These are phyloP conservation scores for Sugiyamaella grinbergsii DNA, from an alignment of 1,139 yeast genomes.

Conservation along the genomic window DNA sequence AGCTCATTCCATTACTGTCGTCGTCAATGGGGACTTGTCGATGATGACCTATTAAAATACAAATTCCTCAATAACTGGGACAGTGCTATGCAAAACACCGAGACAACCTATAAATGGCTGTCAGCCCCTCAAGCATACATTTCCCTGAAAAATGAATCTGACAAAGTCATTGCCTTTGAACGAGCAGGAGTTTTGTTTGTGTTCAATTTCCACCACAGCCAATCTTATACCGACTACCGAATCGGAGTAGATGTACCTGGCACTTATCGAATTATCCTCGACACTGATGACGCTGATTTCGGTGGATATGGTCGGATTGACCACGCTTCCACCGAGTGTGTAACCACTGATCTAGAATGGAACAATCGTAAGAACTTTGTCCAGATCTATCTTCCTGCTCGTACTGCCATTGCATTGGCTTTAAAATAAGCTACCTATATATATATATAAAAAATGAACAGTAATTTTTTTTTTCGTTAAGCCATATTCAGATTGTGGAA, in stretches of 20 bases:
- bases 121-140: conserved; percentile 80
- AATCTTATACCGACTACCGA: conserved; percentile 83
- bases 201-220: conserved; percentile 85
- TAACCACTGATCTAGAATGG: conserved; percentile 77
- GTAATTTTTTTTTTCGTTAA: too few species aligned
- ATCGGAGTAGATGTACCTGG: conserved; percentile 86
- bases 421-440: conserved; percentile 24
- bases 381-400: conserved; percentile 80
- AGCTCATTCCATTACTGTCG: conserved; percentile 93
- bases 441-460: too few species aligned
- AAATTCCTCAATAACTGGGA: conserved; percentile 78
- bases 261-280: conserved; percentile 68
- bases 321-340: conserved; percentile 49
- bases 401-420: conserved; percentile 78
- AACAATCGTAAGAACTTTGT: conserved; percentile 73
- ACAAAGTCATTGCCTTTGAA: conserved; percentile 86
- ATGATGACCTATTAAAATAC: conserved; percentile 79
- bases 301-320: conserved; percentile 85
- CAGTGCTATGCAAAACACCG: conserved; percentile 77
- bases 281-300: conserved; percentile 67
- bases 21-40: conserved; percentile 85
- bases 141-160: conserved; percentile 83
- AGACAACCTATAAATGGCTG: conserved; percentile 69
- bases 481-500: too few species aligned
- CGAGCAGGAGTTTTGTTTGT: conserved; percentile 81